These are phyloP conservation scores for Neofusicoccum parvum DNA, from an alignment of 2,329 filamentous ascomycete genomes.

Conservation along the genomic window DNA sequence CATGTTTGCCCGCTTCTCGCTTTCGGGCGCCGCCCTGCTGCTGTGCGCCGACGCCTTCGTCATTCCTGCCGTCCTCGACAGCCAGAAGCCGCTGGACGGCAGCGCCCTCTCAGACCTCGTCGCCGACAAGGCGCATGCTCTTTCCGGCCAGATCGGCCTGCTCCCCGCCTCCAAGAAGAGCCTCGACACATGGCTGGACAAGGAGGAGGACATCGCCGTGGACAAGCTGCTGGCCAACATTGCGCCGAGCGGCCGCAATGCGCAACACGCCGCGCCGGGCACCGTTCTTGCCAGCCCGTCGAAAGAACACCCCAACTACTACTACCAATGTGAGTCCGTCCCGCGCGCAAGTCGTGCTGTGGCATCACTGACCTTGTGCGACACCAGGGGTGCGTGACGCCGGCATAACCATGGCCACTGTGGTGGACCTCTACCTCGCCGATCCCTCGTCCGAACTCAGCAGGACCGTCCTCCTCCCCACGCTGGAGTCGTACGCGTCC, in stretches of 20 bases:
- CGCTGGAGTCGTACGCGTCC: constrained; percentile 36
- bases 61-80: constrained; percentile 12
- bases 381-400: constrained; percentile 47
- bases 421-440: constrained; percentile 43
- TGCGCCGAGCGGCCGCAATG: constrained; percentile 44
- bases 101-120: background rate
- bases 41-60: constrained; percentile 14
- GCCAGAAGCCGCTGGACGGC: background rate
- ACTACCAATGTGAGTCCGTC: constrained; percentile 44
- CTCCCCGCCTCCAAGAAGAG: background rate
- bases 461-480: constrained; percentile 29
- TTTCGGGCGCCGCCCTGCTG: constrained; percentile 9
- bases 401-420: constrained; percentile 45
- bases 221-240: constrained; percentile 46
- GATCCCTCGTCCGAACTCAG: constrained; percentile 32
- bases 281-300: constrained; percentile 49
- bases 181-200: constrained; percentile 40
- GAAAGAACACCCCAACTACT: constrained; percentile 44
- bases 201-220: constrained; percentile 38
- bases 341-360: background rate
- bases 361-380: background rate
- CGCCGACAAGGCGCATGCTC: background rate
- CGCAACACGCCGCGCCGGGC: constrained; percentile 39
- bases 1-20: constrained; percentile 10
- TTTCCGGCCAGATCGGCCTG: background rate